Conservation (phyloP, 1,284 basidiomycete species). For the Trametes hirsuta region DNA sequence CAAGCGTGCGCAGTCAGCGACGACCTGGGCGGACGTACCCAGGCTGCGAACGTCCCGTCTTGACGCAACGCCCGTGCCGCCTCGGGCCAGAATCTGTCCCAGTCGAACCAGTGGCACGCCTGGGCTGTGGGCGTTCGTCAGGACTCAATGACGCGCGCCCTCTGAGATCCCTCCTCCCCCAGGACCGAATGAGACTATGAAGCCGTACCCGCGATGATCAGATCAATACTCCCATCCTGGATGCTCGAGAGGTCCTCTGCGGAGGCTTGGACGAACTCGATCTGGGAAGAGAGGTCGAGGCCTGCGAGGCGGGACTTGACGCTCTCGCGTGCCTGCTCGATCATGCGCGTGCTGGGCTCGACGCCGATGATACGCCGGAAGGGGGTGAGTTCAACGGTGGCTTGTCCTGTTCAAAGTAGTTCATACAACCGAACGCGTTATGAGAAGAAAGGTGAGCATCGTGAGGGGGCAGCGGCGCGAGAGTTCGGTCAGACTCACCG, state of each 20-base stretch:
- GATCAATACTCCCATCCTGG: constrained; percentile 64
- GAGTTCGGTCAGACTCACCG: constrained; percentile 42
- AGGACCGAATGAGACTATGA: neutral
- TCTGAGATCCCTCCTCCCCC: too few relatives aligned
- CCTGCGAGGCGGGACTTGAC: constrained; percentile 28
- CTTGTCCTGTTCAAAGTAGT: constrained; percentile 52
- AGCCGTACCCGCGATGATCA: constrained; percentile 72
- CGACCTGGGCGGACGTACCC: constrained; percentile 51
- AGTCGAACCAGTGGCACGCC: constrained; percentile 89
- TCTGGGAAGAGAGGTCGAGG: constrained; percentile 28
- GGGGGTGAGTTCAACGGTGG: constrained; percentile 60
- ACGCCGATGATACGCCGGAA: constrained; percentile 71
- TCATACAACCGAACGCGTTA: too few relatives aligned
- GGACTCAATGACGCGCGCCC: neutral
- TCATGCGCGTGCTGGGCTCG: constrained; percentile 79
- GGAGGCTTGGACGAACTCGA: constrained; percentile 52
- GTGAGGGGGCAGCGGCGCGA: too few relatives aligned
- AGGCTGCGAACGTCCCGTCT: constrained; percentile 77
- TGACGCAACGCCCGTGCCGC: constrained; percentile 63
- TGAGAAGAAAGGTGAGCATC: too few relatives aligned
- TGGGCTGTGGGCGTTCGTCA: constrained; percentile 57
- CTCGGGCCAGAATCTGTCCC: constrained; percentile 73
- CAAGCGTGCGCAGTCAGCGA: neutral
- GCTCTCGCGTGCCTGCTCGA: constrained; percentile 59
- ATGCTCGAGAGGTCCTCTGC: constrained; percentile 63